Conservation (phyloP, 2,329 filamentous ascomycete genomes). For the Penicillium nordicum region DNA sequence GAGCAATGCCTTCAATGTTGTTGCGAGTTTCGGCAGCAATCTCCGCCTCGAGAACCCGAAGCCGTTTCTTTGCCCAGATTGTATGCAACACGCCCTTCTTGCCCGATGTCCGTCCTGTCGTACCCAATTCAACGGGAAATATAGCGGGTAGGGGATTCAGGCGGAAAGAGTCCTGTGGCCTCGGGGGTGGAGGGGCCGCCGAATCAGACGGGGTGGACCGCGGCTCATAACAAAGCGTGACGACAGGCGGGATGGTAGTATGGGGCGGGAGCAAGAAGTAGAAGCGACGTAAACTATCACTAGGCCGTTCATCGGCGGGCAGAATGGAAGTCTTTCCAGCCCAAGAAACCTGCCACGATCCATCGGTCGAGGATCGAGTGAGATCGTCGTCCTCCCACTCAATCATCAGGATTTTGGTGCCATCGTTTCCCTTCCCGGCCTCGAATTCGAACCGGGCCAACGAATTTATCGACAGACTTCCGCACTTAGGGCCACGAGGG, state of each 20-base stretch:
- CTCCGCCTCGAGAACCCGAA: slow-evolving; percentile 72
- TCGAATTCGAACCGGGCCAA: slow-evolving; percentile 86
- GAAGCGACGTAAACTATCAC: slow-evolving; percentile 58
- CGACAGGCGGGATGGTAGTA: slow-evolving; percentile 65
- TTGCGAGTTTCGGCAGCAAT: slow-evolving; percentile 68
- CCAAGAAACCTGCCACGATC: slow-evolving; percentile 77
- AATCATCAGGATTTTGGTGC: slow-evolving; percentile 89
- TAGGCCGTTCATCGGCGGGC: slow-evolving; percentile 59
- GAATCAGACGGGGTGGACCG: too few relatives aligned
- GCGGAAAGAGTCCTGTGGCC: slow-evolving; percentile 47
- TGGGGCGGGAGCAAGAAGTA: slow-evolving; percentile 79
- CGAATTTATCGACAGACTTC: slow-evolving; percentile 51
- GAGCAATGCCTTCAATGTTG: slow-evolving; percentile 76
- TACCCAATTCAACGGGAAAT: slow-evolving; percentile 71
- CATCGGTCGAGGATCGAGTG: slow-evolving; percentile 39
- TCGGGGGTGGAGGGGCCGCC: background rate
- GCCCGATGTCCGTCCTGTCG: slow-evolving; percentile 62
- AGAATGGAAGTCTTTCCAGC: slow-evolving; percentile 72
- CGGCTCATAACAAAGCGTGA: slow-evolving; percentile 45
- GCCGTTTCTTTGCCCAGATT: slow-evolving; percentile 80
- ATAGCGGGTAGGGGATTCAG: slow-evolving; percentile 84
- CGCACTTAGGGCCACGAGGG: slow-evolving; percentile 22
- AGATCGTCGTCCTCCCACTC: slow-evolving; percentile 72
- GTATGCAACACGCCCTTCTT: slow-evolving; percentile 83
- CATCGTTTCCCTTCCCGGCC: slow-evolving; percentile 69